These are phyloP conservation scores for Marasmius oreades DNA, from an alignment of 1,284 basidiomycete species.

Conservation along the genomic window DNA sequence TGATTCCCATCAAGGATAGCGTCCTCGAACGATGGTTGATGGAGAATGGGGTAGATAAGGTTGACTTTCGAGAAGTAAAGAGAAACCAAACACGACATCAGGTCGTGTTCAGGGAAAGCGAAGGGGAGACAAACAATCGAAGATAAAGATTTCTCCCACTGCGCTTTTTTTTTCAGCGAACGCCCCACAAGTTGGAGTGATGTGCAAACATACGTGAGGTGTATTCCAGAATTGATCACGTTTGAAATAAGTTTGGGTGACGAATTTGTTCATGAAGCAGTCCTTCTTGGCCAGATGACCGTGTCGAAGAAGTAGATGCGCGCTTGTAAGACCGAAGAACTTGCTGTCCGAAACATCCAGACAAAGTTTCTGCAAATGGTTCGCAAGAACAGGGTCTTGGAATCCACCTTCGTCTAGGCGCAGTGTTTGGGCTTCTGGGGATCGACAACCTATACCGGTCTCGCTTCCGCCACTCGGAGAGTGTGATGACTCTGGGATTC, in stretches of 20 bases:
- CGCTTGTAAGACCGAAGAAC: neutral
- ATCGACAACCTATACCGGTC: neutral
- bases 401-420: neutral
- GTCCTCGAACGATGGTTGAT: neutral
- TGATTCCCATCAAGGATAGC: neutral
- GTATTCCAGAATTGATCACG: neutral
- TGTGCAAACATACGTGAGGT: neutral
- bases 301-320: neutral
- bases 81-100: neutral
- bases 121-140: neutral
- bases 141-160: neutral
- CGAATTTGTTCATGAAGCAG: neutral
- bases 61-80: neutral
- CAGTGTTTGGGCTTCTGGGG: neutral
- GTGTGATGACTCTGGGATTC: too few relatives aligned
- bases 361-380: neutral
- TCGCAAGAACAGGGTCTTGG: neutral
- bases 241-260: neutral
- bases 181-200: neutral
- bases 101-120: neutral
- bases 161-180: too few relatives aligned
- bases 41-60: neutral
- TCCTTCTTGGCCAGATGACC: neutral
- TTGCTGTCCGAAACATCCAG: neutral
- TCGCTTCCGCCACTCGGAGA: neutral